Evolutionary conservation across 2,329 filamentous ascomycete species (phyloP).

Genomic region (Furcasterigmium furcatum): DNA sequence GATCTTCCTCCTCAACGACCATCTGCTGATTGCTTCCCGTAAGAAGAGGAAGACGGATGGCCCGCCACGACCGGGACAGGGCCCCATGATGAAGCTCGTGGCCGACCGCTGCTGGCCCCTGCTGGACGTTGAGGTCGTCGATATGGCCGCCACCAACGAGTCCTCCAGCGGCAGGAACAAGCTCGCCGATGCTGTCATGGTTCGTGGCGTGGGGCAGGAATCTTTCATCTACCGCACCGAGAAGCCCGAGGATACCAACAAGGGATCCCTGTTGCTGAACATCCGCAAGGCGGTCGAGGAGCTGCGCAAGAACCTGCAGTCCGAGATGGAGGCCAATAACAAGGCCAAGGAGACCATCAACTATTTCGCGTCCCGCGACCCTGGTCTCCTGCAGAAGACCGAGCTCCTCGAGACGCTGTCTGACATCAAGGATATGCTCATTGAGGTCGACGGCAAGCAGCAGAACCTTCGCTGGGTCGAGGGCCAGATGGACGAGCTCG

Average conservation of each 20-base stretch:
- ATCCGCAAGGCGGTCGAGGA: slow-evolving; percentile 93
- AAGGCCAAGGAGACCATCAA: slow-evolving; percentile 82
- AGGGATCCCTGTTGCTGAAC: slow-evolving; percentile 76
- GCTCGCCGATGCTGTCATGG: slow-evolving; percentile 82
- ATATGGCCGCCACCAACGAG: slow-evolving; percentile 69
- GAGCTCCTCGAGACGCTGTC: slow-evolving; percentile 77
- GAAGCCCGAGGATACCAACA: slow-evolving; percentile 74
- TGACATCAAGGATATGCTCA: slow-evolving; percentile 79
- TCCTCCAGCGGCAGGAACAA: slow-evolving; percentile 53
- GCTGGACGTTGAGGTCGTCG: slow-evolving; percentile 87
- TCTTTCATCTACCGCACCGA: slow-evolving; percentile 94
- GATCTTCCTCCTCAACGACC: slow-evolving; percentile 90
- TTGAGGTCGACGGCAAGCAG: slow-evolving; percentile 95
- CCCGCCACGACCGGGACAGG: slow-evolving; percentile 43
- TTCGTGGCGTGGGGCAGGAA: slow-evolving; percentile 80
- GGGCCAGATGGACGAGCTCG: slow-evolving; percentile 88
- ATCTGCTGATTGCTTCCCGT: slow-evolving; percentile 83
- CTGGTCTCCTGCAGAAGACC: slow-evolving; percentile 72
- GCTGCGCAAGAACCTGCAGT: slow-evolving; percentile 78
- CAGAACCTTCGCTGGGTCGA: slow-evolving; percentile 97
- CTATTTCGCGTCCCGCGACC: slow-evolving; percentile 78
- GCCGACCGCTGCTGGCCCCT: slow-evolving; percentile 94
- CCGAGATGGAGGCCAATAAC: slow-evolving; percentile 83
- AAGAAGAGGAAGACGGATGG: slow-evolving; percentile 89
- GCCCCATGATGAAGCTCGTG: slow-evolving; percentile 71